Percentiles rank a stretch among this genome's conserved stretches.
Conservation (phyloP, 1,139 yeast genomes). For the Candida buenavistaensis region DNA sequence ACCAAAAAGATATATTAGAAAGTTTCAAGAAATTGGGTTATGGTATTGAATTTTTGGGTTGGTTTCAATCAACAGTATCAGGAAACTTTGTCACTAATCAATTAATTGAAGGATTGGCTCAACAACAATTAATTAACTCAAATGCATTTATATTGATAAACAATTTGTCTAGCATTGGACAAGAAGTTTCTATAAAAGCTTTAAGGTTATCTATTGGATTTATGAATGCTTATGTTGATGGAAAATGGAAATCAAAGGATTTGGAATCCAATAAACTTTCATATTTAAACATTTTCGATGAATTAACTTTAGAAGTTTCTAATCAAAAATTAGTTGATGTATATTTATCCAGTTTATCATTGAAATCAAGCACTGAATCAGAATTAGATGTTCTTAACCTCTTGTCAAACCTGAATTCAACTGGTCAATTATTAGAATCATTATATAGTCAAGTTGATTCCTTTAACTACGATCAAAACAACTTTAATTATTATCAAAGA, state of each 20-base stretch:
- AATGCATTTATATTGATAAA: constrained; percentile 70
- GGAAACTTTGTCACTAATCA: constrained; percentile 71
- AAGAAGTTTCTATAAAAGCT: constrained; percentile 67
- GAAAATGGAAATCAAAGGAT: constrained; percentile 66
- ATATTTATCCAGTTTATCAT: constrained; percentile 27
- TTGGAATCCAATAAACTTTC: constrained; percentile 61
- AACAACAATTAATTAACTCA: constrained; percentile 63
- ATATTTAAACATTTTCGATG: constrained; percentile 71
- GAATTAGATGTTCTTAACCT: constrained; percentile 45
- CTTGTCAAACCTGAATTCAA: constrained; percentile 45
- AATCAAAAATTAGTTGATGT: constrained; percentile 51
- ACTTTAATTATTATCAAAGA: constrained; percentile 82
- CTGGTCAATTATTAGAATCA: constrained; percentile 59
- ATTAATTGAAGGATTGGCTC: constrained; percentile 65
- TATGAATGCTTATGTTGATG: constrained; percentile 55
- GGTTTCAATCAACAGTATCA: constrained; percentile 72
- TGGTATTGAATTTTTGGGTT: constrained; percentile 77
- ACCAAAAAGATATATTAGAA: constrained; percentile 68
- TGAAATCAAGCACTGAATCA: constrained; percentile 15
- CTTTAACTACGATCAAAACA: constrained; percentile 77
- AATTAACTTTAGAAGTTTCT: constrained; percentile 64
- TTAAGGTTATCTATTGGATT: constrained; percentile 67
- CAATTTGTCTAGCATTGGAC: constrained; percentile 69
- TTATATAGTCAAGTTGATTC: constrained; percentile 76
- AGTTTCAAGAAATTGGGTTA: constrained; percentile 63